A percentile compares a stretch with the other conserved stretches of the same genome.
Evolutionary conservation across 179 eudicot species (phyloP).

Genomic region (Actinidia arguta): DNA sequence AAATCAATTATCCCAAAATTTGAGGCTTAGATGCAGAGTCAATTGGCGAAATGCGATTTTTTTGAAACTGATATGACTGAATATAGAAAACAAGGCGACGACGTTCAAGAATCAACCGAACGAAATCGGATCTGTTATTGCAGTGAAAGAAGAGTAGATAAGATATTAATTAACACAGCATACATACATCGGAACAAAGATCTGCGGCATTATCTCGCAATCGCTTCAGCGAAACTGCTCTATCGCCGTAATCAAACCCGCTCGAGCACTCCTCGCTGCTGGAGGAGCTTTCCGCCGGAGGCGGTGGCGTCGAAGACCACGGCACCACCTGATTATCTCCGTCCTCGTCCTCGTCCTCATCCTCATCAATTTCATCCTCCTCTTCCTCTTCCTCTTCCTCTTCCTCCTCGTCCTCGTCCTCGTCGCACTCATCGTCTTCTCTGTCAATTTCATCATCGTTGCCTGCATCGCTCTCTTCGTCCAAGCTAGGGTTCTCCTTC

Average conservation of each 20-base stretch:
- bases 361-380: not conserved
- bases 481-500: not conserved
- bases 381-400: constrained; percentile 32
- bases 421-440: constrained; percentile 16
- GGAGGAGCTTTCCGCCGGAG: constrained; percentile 33
- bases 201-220: constrained; percentile 22
- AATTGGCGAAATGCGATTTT: not conserved
- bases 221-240: constrained; percentile 27
- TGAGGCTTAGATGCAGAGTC: not conserved
- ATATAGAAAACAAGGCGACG: not conserved
- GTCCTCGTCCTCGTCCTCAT: constrained; percentile 23
- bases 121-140: constrained; percentile 2
- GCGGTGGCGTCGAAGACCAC: constrained; percentile 39
- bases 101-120: not conserved
- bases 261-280: constrained; percentile 30
- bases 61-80: constrained; percentile 11
- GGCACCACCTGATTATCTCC: constrained; percentile 59
- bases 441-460: constrained; percentile 16
- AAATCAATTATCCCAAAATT: not conserved
- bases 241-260: not conserved
- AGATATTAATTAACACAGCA: not conserved
- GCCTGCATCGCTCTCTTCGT: constrained; percentile 15
- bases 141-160: not conserved
- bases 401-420: constrained; percentile 27
- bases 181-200: constrained; percentile 29